phyloP scores from a whole-genome alignment of 108 stramenopile species.

The Chaetoceros tenuissimus region DNA sequence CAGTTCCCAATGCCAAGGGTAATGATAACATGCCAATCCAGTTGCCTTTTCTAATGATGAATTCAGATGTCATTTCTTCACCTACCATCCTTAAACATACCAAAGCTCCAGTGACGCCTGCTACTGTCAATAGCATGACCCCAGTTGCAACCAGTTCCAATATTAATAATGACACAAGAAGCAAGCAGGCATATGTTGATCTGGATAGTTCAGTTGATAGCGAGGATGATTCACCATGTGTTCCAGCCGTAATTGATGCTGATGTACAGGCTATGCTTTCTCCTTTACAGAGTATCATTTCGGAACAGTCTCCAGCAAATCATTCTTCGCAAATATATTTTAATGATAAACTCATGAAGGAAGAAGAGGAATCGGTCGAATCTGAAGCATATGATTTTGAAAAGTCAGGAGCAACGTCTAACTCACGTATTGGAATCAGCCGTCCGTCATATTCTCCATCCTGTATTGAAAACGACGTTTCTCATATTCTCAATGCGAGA shows the following conservation, averaged over 20 bases:
- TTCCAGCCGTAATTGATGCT: neutral
- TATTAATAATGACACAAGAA: neutral
- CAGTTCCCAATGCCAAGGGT: too few species aligned
- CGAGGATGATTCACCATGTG: neutral
- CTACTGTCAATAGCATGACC: neutral
- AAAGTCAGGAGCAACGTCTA: neutral
- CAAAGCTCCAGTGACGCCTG: neutral
- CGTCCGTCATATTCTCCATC: neutral
- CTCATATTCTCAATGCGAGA: neutral
- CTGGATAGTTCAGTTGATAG: neutral
- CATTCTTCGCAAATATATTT: neutral
- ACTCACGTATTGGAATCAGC: conserved; percentile 1
- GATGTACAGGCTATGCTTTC: neutral
- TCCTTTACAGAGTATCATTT: neutral
- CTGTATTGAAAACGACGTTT: neutral
- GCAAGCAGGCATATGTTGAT: neutral
- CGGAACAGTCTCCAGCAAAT: neutral
- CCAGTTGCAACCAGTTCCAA: neutral
- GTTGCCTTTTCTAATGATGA: neutral
- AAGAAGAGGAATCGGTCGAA: neutral
- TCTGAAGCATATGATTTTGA: neutral
- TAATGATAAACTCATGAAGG: too few species aligned
- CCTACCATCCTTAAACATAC: neutral
- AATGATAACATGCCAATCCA: neutral
- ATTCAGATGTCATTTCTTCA: neutral